phyloP scores from a whole-genome alignment of 495 filamentous ascomycete species.

The Penicillium bovifimosum region DNA sequence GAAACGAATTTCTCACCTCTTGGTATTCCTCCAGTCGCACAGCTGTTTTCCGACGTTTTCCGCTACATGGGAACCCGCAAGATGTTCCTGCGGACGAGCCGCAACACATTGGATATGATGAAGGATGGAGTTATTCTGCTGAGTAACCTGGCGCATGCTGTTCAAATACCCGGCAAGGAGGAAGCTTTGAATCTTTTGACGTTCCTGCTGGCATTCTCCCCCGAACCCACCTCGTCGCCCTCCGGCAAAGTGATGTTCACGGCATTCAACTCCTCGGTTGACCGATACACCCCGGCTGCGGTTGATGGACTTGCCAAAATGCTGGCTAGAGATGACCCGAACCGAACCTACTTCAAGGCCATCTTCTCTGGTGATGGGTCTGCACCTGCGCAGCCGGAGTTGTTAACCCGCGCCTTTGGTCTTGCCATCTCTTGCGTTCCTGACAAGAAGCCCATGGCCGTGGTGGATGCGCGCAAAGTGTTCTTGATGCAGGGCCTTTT shows the following conservation, averaged over 20 bases:
- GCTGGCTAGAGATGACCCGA: slow-evolving; percentile 88
- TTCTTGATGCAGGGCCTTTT: slow-evolving; percentile 86
- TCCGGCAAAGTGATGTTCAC: slow-evolving; percentile 66
- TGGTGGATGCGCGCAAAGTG: slow-evolving; percentile 77
- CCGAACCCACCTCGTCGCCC: slow-evolving; percentile 47
- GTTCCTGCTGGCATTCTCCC: slow-evolving; percentile 86
- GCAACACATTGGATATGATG: slow-evolving; percentile 90
- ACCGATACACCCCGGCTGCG: slow-evolving; percentile 84
- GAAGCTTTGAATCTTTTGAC: slow-evolving; percentile 82
- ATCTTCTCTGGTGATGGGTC: slow-evolving; percentile 71
- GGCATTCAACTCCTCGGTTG: slow-evolving; percentile 69
- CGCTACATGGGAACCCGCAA: slow-evolving; percentile 85
- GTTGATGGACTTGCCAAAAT: slow-evolving; percentile 89
- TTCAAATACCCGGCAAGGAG: slow-evolving; percentile 80
- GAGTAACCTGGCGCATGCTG: slow-evolving; percentile 74
- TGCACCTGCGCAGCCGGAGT: slow-evolving; percentile 60
- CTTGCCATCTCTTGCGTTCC: slow-evolving; percentile 83
- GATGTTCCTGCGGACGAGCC: slow-evolving; percentile 70
- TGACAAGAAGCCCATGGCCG: slow-evolving; percentile 54
- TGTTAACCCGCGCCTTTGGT: slow-evolving; percentile 83
- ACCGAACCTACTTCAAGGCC: slow-evolving; percentile 71
- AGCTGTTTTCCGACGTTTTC: slow-evolving; percentile 75
- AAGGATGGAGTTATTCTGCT: slow-evolving; percentile 88
- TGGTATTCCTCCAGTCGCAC: slow-evolving; percentile 67
- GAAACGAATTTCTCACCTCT: slow-evolving; percentile 68